Base-by-base conservation (phyloP, 1,139 yeast species). In the Tardiomyces depauwii region DNA sequence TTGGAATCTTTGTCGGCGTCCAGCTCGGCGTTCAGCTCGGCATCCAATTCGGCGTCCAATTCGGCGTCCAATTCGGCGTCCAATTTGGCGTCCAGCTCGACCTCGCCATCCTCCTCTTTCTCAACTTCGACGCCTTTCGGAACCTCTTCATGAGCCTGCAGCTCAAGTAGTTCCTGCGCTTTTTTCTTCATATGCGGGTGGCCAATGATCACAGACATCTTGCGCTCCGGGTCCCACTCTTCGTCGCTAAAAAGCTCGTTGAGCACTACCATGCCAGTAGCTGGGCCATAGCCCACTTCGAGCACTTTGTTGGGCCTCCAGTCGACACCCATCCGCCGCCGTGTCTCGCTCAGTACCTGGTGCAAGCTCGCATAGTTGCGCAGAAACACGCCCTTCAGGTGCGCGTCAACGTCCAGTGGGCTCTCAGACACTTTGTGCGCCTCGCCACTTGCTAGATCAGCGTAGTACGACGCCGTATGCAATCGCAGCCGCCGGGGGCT, bases 251-350 rank as follows among this genome's bases (percentile, higher is more conserved):
- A 88, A 80, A 85, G 76, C 55, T 88, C 96, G 59, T 88, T 86
- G 49, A 88, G 68, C 0, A 95, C 98, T 10, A 89, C 70, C 69
- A 91, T 80, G 1, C 96, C 97, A 0, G 94, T 82, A 1, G 91
- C 93, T 0, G 98, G 97, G 0, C 98, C 98, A 59, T 76, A 80
- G 0, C 96, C 94, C 7, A 87, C 76, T 56, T 87, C 95, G 47
- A 91, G 69, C 0, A 91, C 76, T 14, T 76, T 68, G 30, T 72
- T 60, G 0, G 96, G 96, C 32, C 65, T 64, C 65, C 88, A 86
- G 0, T 65, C 70, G 1, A 60, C 60, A 0, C 74, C 74, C 44
- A 60, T 50, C 44, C 93, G 68, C 44, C 75, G 74, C 52, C 76
- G 72, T 39, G 88, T 66, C 56, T 91, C 97, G 30, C 64, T 61